phyloP scores from a whole-genome alignment of 2,329 filamentous ascomycete species.

The Penicillium sp. region DNA sequence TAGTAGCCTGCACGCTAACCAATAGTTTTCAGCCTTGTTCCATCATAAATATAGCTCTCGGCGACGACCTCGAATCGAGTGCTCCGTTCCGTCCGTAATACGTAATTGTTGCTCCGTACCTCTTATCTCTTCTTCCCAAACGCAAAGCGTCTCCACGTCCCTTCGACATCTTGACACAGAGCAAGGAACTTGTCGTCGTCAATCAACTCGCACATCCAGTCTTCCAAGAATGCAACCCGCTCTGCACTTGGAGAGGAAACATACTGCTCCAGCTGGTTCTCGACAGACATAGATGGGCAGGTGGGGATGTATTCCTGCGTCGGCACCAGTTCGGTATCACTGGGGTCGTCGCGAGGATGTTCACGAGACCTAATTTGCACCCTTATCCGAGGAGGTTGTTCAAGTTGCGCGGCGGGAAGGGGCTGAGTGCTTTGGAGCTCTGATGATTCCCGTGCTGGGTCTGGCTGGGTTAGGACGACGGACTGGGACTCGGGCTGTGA shows the following conservation, averaged over 20 bases:
- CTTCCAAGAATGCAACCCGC: conserved; percentile 32
- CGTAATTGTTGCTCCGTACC: neutral
- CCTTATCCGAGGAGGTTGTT: neutral
- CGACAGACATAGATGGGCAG: neutral
- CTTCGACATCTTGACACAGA: conserved; percentile 40
- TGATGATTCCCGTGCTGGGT: neutral
- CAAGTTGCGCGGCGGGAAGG: neutral
- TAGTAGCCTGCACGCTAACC: neutral
- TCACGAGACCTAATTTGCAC: neutral
- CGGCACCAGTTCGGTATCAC: neutral
- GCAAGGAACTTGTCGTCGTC: conserved; percentile 39
- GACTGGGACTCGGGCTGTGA: conserved; percentile 3
- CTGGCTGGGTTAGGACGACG: neutral
- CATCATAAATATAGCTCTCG: neutral
- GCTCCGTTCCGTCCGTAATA: neutral
- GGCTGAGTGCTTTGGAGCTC: neutral
- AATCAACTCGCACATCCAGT: conserved; percentile 41
- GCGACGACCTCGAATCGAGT: neutral
- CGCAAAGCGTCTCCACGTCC: conserved; percentile 38
- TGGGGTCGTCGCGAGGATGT: no score
- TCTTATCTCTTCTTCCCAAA: conserved; percentile 29
- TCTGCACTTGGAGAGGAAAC: conserved; percentile 28
- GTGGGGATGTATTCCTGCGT: conserved; percentile 4
- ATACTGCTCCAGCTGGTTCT: conserved; percentile 31
- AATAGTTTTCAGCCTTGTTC: neutral